Evolutionary conservation across 148 eudicot genomes (phyloP), one percentile per base, ranked within the genome.

Genomic region (Rhododendron molle): DNA sequence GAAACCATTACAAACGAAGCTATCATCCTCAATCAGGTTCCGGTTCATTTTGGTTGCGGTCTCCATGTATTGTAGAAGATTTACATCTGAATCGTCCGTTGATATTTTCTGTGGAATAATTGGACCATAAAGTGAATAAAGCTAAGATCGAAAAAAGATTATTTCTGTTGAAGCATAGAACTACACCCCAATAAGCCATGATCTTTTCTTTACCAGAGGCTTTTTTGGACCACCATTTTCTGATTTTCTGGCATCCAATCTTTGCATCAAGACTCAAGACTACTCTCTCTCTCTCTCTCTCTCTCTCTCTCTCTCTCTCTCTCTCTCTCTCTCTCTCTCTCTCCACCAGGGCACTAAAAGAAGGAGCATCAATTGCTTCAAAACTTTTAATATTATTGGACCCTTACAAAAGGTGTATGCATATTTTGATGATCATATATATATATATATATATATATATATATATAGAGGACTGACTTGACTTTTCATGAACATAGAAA

Each of bases 181-280:
- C 20, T 43, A 65, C 76, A 62, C 5, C 84, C 50, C 52, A 40
- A 12, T 28, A 26, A 82, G 26, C 85, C 54, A 67, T 83, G 62
- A 69, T 30, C 16, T 81, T 44, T 54, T 82, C 38, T 40, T 20
- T 83, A 47, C 13, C 40, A 81, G 13, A 23, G 74, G 0, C 26
- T 20, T 14, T 74, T 32, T 43, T 84, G 85, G 85, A 74, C 85
- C 85, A 84, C 85, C 69, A 74, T 50, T 73, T 30, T 2, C 12
- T 40, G 44, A 15, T 34, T 15, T 34, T 23, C 23, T 15, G 85
- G 49, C 80, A 73, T 13, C 80, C 62, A 36, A 50, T 74, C 28
- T 34, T 50, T 69, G 32, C 26, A 65, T 67, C 44, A 44, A 44
- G 47, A 26, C 34, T 18, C 49, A 60, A 15, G 15, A 54, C 1